A percentile compares a stretch with the other conserved stretches of the same genome.
Evolutionary conservation across 805 yeast species (phyloP).

Genomic region (Pichia phayaonensis): DNA sequence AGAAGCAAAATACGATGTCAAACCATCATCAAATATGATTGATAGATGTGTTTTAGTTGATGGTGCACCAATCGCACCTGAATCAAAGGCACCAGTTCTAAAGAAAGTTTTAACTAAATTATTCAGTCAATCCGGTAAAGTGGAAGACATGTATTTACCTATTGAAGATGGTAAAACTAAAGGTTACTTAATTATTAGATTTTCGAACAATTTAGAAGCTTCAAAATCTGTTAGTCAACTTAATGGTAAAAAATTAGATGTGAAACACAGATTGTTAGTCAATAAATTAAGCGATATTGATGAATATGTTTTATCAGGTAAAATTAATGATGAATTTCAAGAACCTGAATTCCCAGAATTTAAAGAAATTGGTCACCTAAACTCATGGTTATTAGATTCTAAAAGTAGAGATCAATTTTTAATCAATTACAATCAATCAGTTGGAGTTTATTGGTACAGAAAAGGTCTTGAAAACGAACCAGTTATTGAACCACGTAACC

Average conservation of each 20-base stretch:
- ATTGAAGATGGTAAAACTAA: conserved; percentile 69
- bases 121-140: conserved; percentile 69
- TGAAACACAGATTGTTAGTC: conserved; percentile 81
- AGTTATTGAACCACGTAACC: conserved; percentile 68
- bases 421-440: conserved; percentile 69
- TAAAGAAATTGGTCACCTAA: conserved; percentile 71
- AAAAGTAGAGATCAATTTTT: conserved; percentile 86
- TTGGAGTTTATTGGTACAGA: conserved; percentile 83
- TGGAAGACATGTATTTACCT: conserved; percentile 79
- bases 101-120: conserved; percentile 80
- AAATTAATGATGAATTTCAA: conserved; percentile 49
- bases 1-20: conserved; percentile 63
- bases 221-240: conserved; percentile 70
- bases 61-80: conserved; percentile 95
- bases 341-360: conserved; percentile 72
- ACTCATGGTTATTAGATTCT: conserved; percentile 86
- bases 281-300: conserved; percentile 81
- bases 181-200: conserved; percentile 84
- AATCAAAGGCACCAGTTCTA: conserved; percentile 73
- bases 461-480: conserved; percentile 63
- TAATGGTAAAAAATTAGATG: conserved; percentile 87
- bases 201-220: conserved; percentile 57
- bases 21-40: conserved; percentile 44
- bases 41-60: conserved; percentile 81
- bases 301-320: conserved; percentile 61